A percentile compares a stretch with the other conserved stretches of the same genome.
Conservation (phyloP, 345 rosid genomes). For the Dipteronia dyeriana region DNA sequence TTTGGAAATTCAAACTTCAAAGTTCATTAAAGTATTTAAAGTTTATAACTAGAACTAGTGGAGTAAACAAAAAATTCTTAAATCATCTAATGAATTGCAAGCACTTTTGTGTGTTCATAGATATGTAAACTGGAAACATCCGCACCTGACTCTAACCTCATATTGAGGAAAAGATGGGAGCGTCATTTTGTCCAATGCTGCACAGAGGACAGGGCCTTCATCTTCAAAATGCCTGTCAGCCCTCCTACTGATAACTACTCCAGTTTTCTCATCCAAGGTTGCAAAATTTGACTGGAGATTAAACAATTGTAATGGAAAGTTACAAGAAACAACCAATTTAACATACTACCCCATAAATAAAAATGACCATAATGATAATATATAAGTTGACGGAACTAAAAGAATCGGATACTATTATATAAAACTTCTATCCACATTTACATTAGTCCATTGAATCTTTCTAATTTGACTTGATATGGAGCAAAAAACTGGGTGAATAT, state of each 20-base stretch:
- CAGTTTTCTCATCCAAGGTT: conserved; percentile 86
- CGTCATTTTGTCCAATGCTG: conserved; percentile 88
- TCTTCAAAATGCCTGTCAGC: conserved; percentile 98
- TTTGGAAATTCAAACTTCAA: conserved; percentile 4
- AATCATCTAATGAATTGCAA: conserved; percentile 1
- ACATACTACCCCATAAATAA: not conserved
- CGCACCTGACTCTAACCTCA: conserved; percentile 93
- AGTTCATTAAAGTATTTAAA: not conserved
- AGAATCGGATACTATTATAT: not conserved
- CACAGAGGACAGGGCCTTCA: conserved; percentile 94
- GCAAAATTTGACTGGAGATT: conserved; percentile 86
- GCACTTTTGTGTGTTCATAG: conserved; percentile 11
- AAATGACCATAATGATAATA: conserved; percentile 15
- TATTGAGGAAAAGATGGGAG: conserved; percentile 84
- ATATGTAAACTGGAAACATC: not conserved
- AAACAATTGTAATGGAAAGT: conserved; percentile 8
- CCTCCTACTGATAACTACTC: conserved; percentile 78
- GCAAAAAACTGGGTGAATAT: not conserved
- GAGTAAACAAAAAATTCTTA: not conserved
- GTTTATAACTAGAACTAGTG: not conserved
- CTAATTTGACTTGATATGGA: not conserved
- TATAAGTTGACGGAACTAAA: not conserved
- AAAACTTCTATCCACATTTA: not conserved
- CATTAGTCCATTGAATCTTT: not conserved
- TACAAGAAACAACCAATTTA: conserved; percentile 5